These are phyloP conservation scores for Candida awuae DNA, from an alignment of 805 yeast species.

Conservation along the genomic window DNA sequence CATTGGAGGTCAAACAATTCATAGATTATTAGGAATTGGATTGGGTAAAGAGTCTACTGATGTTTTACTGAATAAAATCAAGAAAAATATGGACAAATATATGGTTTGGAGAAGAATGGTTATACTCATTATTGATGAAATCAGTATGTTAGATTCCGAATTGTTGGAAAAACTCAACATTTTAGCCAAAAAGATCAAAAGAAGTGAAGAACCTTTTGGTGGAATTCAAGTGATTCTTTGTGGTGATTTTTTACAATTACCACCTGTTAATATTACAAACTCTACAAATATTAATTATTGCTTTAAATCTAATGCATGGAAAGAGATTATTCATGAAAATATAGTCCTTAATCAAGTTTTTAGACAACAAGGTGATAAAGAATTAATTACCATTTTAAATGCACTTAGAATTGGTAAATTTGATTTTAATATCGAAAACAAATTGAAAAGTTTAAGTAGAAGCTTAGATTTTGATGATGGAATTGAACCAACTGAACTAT, in stretches of 20 bases:
- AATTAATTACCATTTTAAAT: conserved; percentile 71
- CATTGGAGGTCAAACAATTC: conserved; percentile 85
- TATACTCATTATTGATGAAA: conserved; percentile 82
- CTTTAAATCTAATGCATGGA: conserved; percentile 73
- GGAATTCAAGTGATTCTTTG: conserved; percentile 85
- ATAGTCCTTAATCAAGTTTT: conserved; percentile 72
- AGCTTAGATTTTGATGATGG: conserved; percentile 58
- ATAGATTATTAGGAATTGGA: conserved; percentile 81
- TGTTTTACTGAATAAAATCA: conserved; percentile 40
- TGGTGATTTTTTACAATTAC: conserved; percentile 96
- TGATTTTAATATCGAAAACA: conserved; percentile 36
- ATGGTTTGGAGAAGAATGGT: conserved; percentile 59
- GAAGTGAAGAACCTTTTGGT: conserved; percentile 64
- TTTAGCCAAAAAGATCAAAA: conserved; percentile 52
- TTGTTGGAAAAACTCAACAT: conserved; percentile 67
- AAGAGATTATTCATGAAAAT: conserved; percentile 49
- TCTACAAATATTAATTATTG: conserved; percentile 45
- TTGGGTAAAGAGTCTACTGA: conserved; percentile 50
- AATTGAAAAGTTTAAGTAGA: conserved; percentile 51
- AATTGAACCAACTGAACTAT: conserved; percentile 81
- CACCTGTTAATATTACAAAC: conserved; percentile 61
- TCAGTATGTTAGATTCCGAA: conserved; percentile 85
- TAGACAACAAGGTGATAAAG: conserved; percentile 76
- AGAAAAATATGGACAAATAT: conserved; percentile 34
- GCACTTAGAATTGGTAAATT: conserved; percentile 69